Conservation (phyloP, 345 rosid species). For the Corymbia maculata region DNA sequence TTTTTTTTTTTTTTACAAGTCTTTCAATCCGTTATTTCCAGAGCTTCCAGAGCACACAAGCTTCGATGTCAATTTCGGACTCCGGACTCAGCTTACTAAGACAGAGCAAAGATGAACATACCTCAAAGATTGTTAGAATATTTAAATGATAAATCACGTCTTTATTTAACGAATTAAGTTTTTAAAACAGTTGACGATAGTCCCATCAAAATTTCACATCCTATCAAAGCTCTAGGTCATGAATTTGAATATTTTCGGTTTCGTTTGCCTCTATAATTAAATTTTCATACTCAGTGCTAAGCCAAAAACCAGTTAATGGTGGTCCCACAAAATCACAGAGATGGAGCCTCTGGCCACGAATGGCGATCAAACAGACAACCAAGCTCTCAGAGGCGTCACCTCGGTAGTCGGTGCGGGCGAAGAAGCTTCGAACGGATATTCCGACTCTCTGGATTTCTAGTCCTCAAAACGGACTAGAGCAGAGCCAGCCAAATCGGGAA, state of each 20-base stretch:
- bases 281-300: no score
- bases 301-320: no score
- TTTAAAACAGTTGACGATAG: no score
- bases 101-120: neutral
- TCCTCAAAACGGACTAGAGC: neutral
- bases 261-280: no score
- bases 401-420: neutral
- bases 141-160: no score
- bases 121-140: neutral
- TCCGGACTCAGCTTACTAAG: neutral
- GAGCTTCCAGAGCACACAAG: neutral
- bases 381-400: neutral
- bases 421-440: no score
- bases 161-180: no score
- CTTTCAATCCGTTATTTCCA: neutral
- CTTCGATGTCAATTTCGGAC: no score
- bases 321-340: neutral
- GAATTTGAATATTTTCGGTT: no score
- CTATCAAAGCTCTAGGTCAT: no score
- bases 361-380: neutral
- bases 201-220: no score
- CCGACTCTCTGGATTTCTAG: neutral
- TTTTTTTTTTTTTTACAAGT: rapidly evolving
- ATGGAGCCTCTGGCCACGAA: neutral
- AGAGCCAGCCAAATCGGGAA: neutral